Base-by-base conservation (phyloP, 805 yeast genomes). In the Candida insectalens region DNA sequence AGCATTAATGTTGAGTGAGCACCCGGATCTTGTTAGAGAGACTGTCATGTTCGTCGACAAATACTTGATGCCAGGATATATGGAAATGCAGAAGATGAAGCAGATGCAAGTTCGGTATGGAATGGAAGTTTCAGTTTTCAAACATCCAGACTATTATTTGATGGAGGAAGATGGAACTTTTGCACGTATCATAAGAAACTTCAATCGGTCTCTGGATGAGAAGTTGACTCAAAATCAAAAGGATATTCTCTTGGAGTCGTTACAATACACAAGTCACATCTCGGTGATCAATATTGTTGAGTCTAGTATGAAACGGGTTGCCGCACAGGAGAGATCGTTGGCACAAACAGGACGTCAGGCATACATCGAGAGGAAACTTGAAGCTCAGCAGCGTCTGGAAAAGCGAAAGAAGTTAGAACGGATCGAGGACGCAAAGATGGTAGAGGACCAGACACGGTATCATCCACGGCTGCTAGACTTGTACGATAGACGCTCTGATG, bases 21-120 rank as follows among this genome's bases (percentile, higher is more conserved):
- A 47, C 23, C 35, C 45, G 2, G 39, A 32, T 5, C 35, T 45
- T 16, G 36, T 51, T 15, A 30, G 41, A 13, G 42, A 44, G 5
- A 44, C 55, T 4, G 43, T 57, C 13, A 25, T 25, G 16, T 49
- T 59, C 27, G 40, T 54, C 30, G 58, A 59, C 32, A 37, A 35
- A 20, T 43, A 37, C 19, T 22, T 59, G 27, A 30, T 58, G n/a
- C 49, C 53, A 12, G 49, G 51, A 10, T 45, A 41, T 33, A 38
- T 43, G 7, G n/a, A 36, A 36, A 16, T 32, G 38, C 26, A 30
- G 38, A n/a, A n/a, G n/a, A 34, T 40, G 19, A 40, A 38, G 4
- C 12, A 30, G 15, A 29, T 36, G 7, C 41, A 40, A 7, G 34
- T 33, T 13, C 14, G 40, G 10, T 23, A 16, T 8, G 14, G 8